Conservation (phyloP, 768 basidiomycete species). For the Vararia minispora region DNA sequence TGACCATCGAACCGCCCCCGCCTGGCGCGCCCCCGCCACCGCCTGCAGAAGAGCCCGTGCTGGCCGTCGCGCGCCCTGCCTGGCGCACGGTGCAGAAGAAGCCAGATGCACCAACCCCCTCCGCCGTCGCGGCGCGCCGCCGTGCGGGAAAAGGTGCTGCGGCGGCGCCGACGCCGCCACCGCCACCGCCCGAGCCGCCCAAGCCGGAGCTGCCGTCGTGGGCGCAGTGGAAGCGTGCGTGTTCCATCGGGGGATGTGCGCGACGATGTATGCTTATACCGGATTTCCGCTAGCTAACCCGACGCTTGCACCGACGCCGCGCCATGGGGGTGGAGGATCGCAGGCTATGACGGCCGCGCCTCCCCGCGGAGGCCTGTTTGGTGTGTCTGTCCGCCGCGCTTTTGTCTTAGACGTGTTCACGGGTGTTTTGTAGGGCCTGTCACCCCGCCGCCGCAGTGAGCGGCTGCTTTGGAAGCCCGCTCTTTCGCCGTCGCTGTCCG, state of each 20-base stretch:
- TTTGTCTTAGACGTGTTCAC: no score
- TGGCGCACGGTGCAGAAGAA: constrained; percentile 69
- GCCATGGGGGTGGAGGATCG: no score
- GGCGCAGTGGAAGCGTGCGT: constrained; percentile 79
- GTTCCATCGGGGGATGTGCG: neutral
- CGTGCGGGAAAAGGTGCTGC: constrained; percentile 30
- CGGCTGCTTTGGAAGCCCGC: neutral
- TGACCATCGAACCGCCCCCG: constrained; percentile 20
- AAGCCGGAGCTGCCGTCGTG: constrained; percentile 59
- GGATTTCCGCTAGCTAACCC: neutral
- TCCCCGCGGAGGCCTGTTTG: constrained; percentile 56
- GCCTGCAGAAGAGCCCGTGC: constrained; percentile 28
- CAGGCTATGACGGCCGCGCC: constrained; percentile 29
- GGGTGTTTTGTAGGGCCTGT: constrained; percentile 16
- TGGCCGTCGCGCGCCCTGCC: constrained; percentile 45
- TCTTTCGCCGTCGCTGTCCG: no score
- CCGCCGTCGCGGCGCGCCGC: constrained; percentile 18
- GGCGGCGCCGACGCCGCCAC: constrained; percentile 27
- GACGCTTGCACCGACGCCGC: neutral
- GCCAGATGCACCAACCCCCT: constrained; percentile 29
- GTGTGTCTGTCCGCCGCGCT: constrained; percentile 23
- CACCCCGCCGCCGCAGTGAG: constrained; percentile 20
- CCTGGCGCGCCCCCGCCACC: constrained; percentile 33
- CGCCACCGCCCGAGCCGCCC: constrained; percentile 30
- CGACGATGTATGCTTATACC: neutral